A percentile compares a stretch with the other conserved stretches of the same genome.
Conservation (phyloP, 345 rosid species). For the Capsella bursapastoris region DNA sequence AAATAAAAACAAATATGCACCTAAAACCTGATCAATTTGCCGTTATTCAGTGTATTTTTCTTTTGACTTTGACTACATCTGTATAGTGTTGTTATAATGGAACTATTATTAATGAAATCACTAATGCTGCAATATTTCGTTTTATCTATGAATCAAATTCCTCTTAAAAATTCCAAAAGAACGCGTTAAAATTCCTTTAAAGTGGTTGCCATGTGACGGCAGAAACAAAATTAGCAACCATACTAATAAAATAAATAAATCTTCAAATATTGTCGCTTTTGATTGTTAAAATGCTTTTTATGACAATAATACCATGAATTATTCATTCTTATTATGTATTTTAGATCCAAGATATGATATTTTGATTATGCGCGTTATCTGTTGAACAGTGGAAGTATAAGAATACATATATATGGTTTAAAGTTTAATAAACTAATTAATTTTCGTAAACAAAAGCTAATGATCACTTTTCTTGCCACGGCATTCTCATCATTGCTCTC, state of each 20-base stretch:
- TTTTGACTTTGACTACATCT: slow-evolving; percentile 26
- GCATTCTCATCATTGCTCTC: not conserved
- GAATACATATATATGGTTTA: slow-evolving; percentile 18
- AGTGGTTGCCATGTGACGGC: slow-evolving; percentile 38
- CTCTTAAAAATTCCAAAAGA: slow-evolving; percentile 14
- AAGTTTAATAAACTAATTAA: not conserved
- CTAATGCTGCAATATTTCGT: not conserved
- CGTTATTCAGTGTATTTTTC: slow-evolving; percentile 4
- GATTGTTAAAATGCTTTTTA: slow-evolving; percentile 16
- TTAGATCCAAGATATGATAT: not conserved
- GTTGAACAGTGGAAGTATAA: not conserved
- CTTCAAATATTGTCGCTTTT: slow-evolving; percentile 25
- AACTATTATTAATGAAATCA: not conserved
- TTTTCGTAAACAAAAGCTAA: not conserved
- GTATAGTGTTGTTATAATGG: not conserved
- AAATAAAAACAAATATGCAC: not conserved
- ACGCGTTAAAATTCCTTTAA: slow-evolving; percentile 26
- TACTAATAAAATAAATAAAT: slow-evolving; percentile 4
- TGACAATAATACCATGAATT: slow-evolving; percentile 14
- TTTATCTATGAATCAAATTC: not conserved
- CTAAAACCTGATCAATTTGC: not conserved
- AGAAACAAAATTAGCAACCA: slow-evolving; percentile 5
- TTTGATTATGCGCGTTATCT: slow-evolving; percentile 7
- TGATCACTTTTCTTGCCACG: not conserved
- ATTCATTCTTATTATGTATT: not conserved